Percentiles rank a stretch among this genome's conserved stretches.
phyloP scores from a whole-genome alignment of 108 stramenopile genomes.

The Nitzschia palea region DNA sequence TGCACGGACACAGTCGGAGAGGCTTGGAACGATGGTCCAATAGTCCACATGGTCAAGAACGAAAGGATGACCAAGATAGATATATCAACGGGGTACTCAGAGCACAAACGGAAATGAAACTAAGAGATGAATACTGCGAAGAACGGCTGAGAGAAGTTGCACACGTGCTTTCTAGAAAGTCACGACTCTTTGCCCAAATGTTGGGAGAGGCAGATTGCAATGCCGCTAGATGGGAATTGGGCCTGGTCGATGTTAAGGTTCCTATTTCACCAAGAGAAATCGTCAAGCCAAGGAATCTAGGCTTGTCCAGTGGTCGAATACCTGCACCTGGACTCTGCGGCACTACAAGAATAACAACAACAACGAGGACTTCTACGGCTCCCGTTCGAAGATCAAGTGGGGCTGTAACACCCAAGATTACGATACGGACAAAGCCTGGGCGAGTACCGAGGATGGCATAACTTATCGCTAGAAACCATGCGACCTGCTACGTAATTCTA shows the following conservation, averaged over 20 bases:
- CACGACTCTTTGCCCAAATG: slow-evolving; percentile 47
- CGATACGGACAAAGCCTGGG: slow-evolving; percentile 14
- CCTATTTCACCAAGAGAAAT: slow-evolving; percentile 5
- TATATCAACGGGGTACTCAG: slow-evolving; percentile 25
- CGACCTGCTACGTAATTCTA: neutral
- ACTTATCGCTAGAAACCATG: neutral
- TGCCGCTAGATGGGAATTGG: slow-evolving; percentile 31
- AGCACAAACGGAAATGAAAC: slow-evolving; percentile 28
- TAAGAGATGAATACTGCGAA: slow-evolving; percentile 1
- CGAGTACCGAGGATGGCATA: slow-evolving; percentile 30
- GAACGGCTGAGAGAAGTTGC: slow-evolving; percentile 31
- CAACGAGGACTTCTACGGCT: neutral
- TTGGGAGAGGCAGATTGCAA: slow-evolving; percentile 43
- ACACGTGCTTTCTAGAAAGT: slow-evolving; percentile 19
- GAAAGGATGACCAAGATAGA: slow-evolving; percentile 29
- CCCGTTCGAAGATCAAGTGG: neutral
- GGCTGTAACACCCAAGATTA: slow-evolving; percentile 9
- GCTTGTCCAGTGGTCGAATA: neutral
- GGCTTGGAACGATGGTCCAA: slow-evolving; percentile 47
- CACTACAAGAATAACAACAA: neutral
- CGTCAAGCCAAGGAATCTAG: slow-evolving; percentile 8
- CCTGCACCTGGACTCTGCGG: neutral
- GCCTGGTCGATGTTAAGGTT: slow-evolving; percentile 1
- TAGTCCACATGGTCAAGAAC: slow-evolving; percentile 11
- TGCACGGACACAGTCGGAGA: slow-evolving; percentile 33